Evolutionary conservation across 2,329 filamentous ascomycete species (phyloP).

Genomic region (Aspergillus piperis): DNA sequence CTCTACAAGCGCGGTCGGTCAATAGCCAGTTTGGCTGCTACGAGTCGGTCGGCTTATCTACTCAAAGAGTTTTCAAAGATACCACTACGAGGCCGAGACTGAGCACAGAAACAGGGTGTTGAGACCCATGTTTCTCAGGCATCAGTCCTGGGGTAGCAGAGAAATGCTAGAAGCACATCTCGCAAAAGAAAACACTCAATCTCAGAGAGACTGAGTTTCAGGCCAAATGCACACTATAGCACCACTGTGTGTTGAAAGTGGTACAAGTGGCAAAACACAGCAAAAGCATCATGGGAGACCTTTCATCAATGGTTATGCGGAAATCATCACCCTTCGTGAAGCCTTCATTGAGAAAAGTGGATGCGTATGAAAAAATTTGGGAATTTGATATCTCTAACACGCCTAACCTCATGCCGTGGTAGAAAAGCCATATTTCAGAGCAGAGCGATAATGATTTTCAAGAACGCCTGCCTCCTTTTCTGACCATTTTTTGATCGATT

Average conservation of each 20-base stretch:
- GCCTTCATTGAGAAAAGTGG: conserved; percentile 58
- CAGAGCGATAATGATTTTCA: conserved; percentile 24
- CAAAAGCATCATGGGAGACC: conserved; percentile 27
- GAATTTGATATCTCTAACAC: conserved; percentile 44
- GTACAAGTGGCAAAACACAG: neutral
- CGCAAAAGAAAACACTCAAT: neutral
- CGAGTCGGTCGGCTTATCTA: neutral
- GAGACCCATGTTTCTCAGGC: neutral
- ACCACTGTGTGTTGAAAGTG: neutral
- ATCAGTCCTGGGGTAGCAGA: neutral
- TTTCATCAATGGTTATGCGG: conserved; percentile 60
- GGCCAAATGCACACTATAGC: conserved; percentile 2
- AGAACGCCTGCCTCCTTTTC: conserved; percentile 26
- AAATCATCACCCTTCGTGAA: conserved; percentile 57
- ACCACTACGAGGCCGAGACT: neutral
- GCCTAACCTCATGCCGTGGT: conserved; percentile 42
- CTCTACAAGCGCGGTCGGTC: neutral
- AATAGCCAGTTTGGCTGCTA: neutral
- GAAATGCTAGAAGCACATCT: neutral
- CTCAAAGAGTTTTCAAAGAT: neutral
- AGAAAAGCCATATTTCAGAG: conserved; percentile 35
- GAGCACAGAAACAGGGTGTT: neutral
- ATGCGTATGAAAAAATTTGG: conserved; percentile 39
- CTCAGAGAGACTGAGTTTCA: neutral
- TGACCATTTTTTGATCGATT: conserved; percentile 31